Base-by-base conservation (phyloP, 148 eudicot species). In the Chenopodium quinoa region DNA sequence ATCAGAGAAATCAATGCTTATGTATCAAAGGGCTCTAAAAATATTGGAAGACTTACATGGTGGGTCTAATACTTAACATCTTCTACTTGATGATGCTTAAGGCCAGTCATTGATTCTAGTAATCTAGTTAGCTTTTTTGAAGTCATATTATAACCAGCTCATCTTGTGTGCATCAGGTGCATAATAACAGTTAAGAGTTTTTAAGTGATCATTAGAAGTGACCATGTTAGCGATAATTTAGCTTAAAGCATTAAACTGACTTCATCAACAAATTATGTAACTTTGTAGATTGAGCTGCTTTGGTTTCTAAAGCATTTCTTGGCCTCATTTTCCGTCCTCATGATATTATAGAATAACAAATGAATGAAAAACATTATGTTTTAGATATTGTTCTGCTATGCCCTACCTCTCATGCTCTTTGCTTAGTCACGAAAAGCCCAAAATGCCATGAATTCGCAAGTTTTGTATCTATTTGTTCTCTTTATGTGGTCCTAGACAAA, bases 11-110 rank as follows among this genome's bases (percentile, higher is more conserved):
- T 90, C 98, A 40, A 79, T 84, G 75, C 72, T 77, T 75, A 73
- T 81, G 73, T 94, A 94, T 86, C 72, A 78, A 84, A 90, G 97
- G 87, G 94, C 91, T 80, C 76, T 91, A 79, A 82, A 79, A 72
- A 84, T 93, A 75, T 58, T 91, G 68, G 92, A 93, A 71, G 85
- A 75, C 62, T 76, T 82, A 85, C 86, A 91, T 84, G 98, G 98
- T 94, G 69, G 74, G 93, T 84, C 32, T 70, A 22, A 66, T 70
- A 40, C 32, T 81, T 32, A 31, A 81, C 44, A 46, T 62, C 17
- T 1, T 65, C 2, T 11, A 62, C 76, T 27, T 32, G 4, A 48
- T 80, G 47, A 11, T 72, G 31, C 23, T 47, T 64, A 31, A 80
- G 63, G 8, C 66, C 22, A 40, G 4, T 27, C 69, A 11, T 47